These are phyloP conservation scores for Boletus coccyginus DNA, from an alignment of 768 basidiomycete genomes.

Conservation along the genomic window DNA sequence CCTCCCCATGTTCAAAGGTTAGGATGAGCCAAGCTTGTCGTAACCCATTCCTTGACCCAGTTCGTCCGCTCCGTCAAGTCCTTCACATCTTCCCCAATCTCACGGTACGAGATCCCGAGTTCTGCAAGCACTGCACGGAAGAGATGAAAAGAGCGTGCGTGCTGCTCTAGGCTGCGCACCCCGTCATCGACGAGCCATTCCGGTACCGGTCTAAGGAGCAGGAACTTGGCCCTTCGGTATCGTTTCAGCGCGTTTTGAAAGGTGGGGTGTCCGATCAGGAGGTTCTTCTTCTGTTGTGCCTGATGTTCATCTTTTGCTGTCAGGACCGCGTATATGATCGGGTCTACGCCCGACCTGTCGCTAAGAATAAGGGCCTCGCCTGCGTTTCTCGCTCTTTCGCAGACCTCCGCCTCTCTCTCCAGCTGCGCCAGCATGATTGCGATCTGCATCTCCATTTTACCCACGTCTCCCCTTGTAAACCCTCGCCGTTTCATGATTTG, in stretches of 20 bases:
- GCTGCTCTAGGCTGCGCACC: constrained; percentile 53
- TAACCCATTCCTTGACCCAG: constrained; percentile 17
- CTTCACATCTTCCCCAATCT: constrained; percentile 45
- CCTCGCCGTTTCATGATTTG: constrained; percentile 51
- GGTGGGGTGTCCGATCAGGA: constrained; percentile 34
- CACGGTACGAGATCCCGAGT: constrained; percentile 42
- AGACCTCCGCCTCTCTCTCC: constrained; percentile 37
- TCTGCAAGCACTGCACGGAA: constrained; percentile 41
- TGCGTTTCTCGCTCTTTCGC: constrained; percentile 11
- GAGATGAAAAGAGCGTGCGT: constrained; percentile 36
- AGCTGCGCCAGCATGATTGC: constrained; percentile 61
- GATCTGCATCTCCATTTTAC: constrained; percentile 55
- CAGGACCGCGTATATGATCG: constrained; percentile 59
- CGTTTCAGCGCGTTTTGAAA: constrained; percentile 42
- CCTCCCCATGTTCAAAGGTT: constrained; percentile 2
- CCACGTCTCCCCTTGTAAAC: constrained; percentile 51
- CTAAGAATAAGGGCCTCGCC: constrained; percentile 41
- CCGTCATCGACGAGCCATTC: constrained; percentile 69
- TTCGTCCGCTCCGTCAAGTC: constrained; percentile 31
- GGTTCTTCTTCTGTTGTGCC: constrained; percentile 32
- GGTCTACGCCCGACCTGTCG: constrained; percentile 65
- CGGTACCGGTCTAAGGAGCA: constrained; percentile 52
- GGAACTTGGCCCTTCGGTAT: constrained; percentile 48
- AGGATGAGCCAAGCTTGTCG: background rate
- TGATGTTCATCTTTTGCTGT: constrained; percentile 39